Evolutionary conservation across 2,329 filamentous ascomycete species (phyloP), one percentile per base, ranked within the genome.

Genomic region (Colletotrichum sublineola): DNA sequence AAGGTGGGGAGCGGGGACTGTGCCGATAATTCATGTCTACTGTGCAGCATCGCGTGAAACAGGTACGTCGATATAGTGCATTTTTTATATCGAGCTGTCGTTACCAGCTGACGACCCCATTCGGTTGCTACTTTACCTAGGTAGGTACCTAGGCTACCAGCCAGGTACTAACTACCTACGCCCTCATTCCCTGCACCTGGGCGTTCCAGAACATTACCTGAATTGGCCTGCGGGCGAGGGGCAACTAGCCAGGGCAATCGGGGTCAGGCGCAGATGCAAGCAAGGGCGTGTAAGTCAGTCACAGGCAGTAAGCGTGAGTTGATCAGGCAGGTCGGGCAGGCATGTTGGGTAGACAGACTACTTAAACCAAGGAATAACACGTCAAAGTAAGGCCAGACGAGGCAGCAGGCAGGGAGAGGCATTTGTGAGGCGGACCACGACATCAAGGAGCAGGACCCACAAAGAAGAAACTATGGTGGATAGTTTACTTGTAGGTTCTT

Each of bases 1-100:
- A 58, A 69, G 65, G 65, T 60, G 69, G 69, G 64, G n/a, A 56
- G 69, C 69, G 65, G 69, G 65, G 69, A 72, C 58, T 68, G 65
- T 72, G 44, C 14, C 24, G 24, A 24, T 24, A 24, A 44, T 5
- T 8, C 0, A 3, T 7, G 1, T 0, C 1, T 9, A 71, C 63
- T 40, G 68, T 44, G n/a, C 6, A 9, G 1, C 3, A 7, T 15
- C 1, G 7, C 2, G 5, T 20, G 0, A 1, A 2, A 5, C 2
- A 1, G 1, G 7, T 2, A 15, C 0, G 0, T 1, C 0, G 4
- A 11, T 40, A 70, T 63, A 50, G 68, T 71, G 63, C 56, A 36
- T 33, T 18, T 31, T 31, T 20, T 1, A 15, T 8, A 0, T 5
- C 7, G 6, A 40, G 33, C 42, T 14, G 9, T 24, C 36, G 48